Conservation (phyloP, 805 yeast species). For the Saccharomycopsis sp. region DNA sequence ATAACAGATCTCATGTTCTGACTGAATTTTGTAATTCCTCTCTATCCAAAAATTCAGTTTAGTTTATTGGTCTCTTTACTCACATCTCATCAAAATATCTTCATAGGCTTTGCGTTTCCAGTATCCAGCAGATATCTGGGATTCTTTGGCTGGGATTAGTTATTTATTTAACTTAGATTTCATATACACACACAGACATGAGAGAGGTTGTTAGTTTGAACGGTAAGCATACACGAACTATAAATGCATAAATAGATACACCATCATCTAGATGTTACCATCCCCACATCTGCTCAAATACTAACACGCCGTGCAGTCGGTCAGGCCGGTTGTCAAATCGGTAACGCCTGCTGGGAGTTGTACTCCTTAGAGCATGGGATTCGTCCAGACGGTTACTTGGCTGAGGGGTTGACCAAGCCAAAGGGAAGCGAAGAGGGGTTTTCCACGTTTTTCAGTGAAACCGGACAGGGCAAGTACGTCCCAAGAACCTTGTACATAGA, state of each 20-base stretch:
- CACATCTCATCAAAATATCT: not conserved
- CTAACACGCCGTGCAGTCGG: slow-evolving; percentile 29
- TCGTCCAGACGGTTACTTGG: slow-evolving; percentile 84
- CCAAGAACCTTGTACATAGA: slow-evolving; percentile 97
- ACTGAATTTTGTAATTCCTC: not conserved
- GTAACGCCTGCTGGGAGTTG: slow-evolving; percentile 98
- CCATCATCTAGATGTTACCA: too few relatives aligned
- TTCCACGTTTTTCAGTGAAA: slow-evolving; percentile 91
- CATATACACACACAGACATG: slow-evolving; percentile 49
- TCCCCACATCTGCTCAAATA: not conserved
- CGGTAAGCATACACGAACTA: slow-evolving; percentile 42
- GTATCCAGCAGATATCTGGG: not conserved
- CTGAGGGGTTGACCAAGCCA: slow-evolving; percentile 71
- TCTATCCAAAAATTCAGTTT: not conserved
- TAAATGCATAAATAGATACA: not conserved
- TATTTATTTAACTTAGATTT: not conserved
- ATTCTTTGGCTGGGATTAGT: not conserved
- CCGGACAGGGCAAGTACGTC: slow-evolving; percentile 92
- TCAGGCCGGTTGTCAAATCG: slow-evolving; percentile 96
- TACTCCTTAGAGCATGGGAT: slow-evolving; percentile 97
- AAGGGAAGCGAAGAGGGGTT: slow-evolving; percentile 95
- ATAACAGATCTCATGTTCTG: not conserved
- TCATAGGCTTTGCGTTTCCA: not conserved
- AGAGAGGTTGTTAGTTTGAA: slow-evolving; percentile 40
- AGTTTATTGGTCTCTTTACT: not conserved